Conservation (phyloP, 805 yeast genomes). For the Aciculoconidium aculeatum region DNA sequence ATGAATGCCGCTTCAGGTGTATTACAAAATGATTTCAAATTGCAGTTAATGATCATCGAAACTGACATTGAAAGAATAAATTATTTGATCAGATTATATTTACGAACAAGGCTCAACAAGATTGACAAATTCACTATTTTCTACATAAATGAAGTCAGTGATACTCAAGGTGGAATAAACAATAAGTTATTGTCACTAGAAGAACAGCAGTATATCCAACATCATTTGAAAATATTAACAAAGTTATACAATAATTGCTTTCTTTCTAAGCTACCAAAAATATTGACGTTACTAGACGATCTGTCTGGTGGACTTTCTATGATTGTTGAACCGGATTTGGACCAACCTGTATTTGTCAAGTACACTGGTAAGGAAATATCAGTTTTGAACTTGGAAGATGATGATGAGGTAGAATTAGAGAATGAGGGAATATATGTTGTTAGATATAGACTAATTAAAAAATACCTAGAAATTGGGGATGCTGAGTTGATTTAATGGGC, state of each 20-base stretch:
- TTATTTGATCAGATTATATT: conserved; percentile 72
- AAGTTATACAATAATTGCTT: conserved; percentile 65
- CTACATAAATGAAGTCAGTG: conserved; percentile 37
- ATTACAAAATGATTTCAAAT: conserved; percentile 37
- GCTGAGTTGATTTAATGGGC: conserved; percentile 26
- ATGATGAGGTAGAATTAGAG: conserved; percentile 35
- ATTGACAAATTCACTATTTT: conserved; percentile 65
- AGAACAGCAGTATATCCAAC: conserved; percentile 62
- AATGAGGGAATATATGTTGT: conserved; percentile 70
- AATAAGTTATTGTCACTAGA: conserved; percentile 21
- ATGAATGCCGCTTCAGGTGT: conserved; percentile 37
- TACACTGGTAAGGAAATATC: conserved; percentile 17
- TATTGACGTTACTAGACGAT: conserved; percentile 71
- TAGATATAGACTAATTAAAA: conserved; percentile 45
- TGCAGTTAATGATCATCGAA: conserved; percentile 79
- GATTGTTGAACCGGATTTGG: conserved; percentile 74
- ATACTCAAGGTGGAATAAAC: conserved; percentile 7
- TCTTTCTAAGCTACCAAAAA: conserved; percentile 59
- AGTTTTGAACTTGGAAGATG: conserved; percentile 21
- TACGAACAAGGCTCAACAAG: conserved; percentile 70
- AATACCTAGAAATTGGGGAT: conserved; percentile 33
- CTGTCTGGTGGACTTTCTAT: conserved; percentile 53
- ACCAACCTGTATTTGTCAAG: conserved; percentile 71
- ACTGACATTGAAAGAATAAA: conserved; percentile 86
- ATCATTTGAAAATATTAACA: conserved; percentile 58